phyloP scores from a whole-genome alignment of 768 basidiomycete genomes.

The Lactifluus rugatus region DNA sequence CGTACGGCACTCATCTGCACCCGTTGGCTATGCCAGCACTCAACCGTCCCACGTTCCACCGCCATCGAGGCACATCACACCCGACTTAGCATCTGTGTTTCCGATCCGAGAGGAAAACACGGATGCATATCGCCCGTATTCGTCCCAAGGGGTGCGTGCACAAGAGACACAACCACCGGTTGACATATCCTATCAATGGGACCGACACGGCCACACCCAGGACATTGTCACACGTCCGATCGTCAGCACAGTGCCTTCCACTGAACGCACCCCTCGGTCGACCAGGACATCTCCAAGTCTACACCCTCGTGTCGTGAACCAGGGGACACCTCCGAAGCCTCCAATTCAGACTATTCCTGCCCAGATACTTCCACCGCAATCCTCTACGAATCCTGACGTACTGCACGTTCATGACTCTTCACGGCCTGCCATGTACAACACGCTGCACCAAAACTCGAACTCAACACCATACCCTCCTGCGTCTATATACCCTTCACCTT shows the following conservation, averaged over 20 bases:
- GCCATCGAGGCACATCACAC: conserved; percentile 4
- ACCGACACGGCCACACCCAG: conserved; percentile 9
- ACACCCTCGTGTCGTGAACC: conserved; percentile 12
- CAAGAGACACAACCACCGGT: not conserved
- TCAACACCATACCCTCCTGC: conserved; percentile 17
- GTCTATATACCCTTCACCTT: conserved; percentile 15
- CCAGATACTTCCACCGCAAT: not conserved
- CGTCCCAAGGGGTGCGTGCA: conserved; percentile 1
- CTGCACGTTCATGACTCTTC: conserved; percentile 14
- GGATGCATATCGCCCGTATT: conserved; percentile 5
- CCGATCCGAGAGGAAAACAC: conserved; percentile 17
- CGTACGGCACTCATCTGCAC: conserved; percentile 2
- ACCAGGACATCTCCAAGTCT: conserved; percentile 17
- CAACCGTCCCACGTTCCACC: conserved; percentile 2
- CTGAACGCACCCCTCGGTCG: conserved; percentile 15
- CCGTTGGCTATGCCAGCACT: not conserved
- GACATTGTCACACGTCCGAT: not conserved
- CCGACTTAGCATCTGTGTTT: conserved; percentile 15
- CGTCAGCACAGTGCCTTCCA: conserved; percentile 10
- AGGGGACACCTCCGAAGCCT: conserved; percentile 17
- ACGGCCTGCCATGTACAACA: conserved; percentile 8
- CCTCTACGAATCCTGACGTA: not conserved
- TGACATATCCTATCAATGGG: conserved; percentile 7
- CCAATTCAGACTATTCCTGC: not conserved
- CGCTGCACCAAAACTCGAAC: conserved; percentile 7